Evolutionary conservation across 2,329 filamentous ascomycete genomes (phyloP).

Genomic region (Colletotrichum spaethianum): DNA sequence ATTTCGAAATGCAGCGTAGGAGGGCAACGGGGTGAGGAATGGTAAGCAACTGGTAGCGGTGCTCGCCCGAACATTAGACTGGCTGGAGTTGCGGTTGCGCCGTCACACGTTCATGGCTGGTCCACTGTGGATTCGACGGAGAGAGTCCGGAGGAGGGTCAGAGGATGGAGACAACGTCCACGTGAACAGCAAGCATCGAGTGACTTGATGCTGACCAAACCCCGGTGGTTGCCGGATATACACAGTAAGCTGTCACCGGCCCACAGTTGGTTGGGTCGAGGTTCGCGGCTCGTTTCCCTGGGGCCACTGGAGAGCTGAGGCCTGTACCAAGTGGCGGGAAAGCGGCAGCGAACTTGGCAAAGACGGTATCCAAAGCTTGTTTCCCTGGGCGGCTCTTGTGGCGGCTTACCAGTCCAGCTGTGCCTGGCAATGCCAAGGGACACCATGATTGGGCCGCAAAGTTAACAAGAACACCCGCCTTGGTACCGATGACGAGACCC

Average conservation of each 20-base stretch:
- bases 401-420: conserved; percentile 1
- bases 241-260: background rate
- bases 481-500: conserved; percentile 12
- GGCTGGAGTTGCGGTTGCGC: background rate
- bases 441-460: background rate
- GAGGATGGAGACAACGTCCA: background rate
- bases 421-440: conserved; percentile 5
- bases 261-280: background rate
- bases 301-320: background rate
- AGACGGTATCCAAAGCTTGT: conserved; percentile 35
- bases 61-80: conserved; percentile 7
- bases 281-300: background rate
- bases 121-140: conserved; percentile 28
- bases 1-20: conserved; percentile 23
- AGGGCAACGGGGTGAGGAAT: background rate
- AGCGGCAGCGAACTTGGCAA: conserved; percentile 33
- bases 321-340: conserved; percentile 37
- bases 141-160: conserved; percentile 32
- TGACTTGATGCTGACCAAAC: background rate
- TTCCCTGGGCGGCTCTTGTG: conserved; percentile 21
- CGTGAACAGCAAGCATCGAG: background rate
- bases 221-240: background rate
- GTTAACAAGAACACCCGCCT: background rate
- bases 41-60: conserved; percentile 22
- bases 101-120: background rate